Evolutionary conservation across 1,284 basidiomycete species (phyloP), one percentile per base, ranked within the genome.

Genomic region (Xerocomus cyaneibrunnescens): DNA sequence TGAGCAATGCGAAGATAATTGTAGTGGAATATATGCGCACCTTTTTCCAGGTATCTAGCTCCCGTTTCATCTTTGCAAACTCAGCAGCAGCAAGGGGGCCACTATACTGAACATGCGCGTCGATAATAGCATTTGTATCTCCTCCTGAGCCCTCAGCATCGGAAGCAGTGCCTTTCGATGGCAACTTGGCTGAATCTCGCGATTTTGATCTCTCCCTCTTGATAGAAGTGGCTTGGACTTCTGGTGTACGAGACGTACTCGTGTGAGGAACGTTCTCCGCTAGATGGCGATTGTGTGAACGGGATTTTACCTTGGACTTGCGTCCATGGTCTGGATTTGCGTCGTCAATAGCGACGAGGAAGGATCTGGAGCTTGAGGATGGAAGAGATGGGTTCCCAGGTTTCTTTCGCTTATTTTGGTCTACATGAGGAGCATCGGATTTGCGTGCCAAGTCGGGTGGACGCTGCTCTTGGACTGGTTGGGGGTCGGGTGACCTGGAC

Each of bases 21-120:
- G 23, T 21, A 8, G 25, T 14, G 7, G 30, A 27, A 22, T 62
- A 45, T 57, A 57, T 59, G 52, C 58, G 60, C 57, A 85, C 85
- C 65, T 75, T 80, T 64, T 74, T 79, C 65, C 80, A 57, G 3
- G 35, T 45, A 38, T 77, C 77, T 9, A 77, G 43, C 48, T 77
- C 76, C 22, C 68, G 69, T 55, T 72, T 75, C 57, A 76, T 58
- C 39, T 64, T 67, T 6, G 57, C 57, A 35, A 68, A 66, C 40
- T 77, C 75, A 17, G 67, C 64, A 8, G 64, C 54, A 2, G 68
- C 54, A 44, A 66, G 37, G 3, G 67, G 54, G 1, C 64, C 64
- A 39, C 32, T 49, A 17, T 62, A 70, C 10, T 72, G 69, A 22
- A 71, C 68, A 38, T 65, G 54, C 7, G 37, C 2, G 27, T 62